Evolutionary conservation across 371 early-diverging fungal species (phyloP), one percentile per base, ranked within the genome.

Genomic region (Mortierella sp.): DNA sequence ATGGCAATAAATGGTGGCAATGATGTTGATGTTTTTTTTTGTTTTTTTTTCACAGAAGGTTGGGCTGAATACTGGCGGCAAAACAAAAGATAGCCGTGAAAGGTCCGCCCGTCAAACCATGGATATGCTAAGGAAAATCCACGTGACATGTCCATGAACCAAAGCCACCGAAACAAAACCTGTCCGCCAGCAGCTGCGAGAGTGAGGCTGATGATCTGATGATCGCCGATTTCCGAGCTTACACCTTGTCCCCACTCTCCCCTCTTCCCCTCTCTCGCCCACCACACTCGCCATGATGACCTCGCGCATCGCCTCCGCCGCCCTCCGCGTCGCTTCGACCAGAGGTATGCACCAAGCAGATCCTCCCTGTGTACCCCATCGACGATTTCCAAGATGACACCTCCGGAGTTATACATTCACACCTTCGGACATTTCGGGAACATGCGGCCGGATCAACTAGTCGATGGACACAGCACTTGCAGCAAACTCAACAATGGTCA

Each of bases 301-400:
- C 72, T 76, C 79, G 73, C 79, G 84, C 76, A 79, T 84, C 81
- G 80, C 85, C 71, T 61, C 81, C 64, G 34, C 80, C 53, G 80
- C 81, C 44, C 78, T 79, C 64, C 85, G 85, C 53, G 80, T 53
- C 61, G 70, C 84, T 70, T 79, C 84, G 70, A 71, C 84, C 73
- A 71, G 84, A 84, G 84, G 84, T 84, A 84, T 64, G 45, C 55
- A 50, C 9, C n/a, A 7, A 45, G 26, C 16, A 34, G 13, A 31
- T 41, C 41, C 26, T 26, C 41, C 39, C 66, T 41, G 19, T 37
- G 45, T 45, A 52, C 29, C 58, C 40, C n/a, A 19, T 16, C 37
- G 34, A 29, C 19, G 3, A 8, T 8, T 37, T 37, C 8, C 19
- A 6, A 19, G 7, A n/a, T n/a, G n/a, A 7, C 16, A 14, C 34